Evolutionary conservation across 805 yeast genomes (phyloP).

Genomic region (Candida piceae): DNA sequence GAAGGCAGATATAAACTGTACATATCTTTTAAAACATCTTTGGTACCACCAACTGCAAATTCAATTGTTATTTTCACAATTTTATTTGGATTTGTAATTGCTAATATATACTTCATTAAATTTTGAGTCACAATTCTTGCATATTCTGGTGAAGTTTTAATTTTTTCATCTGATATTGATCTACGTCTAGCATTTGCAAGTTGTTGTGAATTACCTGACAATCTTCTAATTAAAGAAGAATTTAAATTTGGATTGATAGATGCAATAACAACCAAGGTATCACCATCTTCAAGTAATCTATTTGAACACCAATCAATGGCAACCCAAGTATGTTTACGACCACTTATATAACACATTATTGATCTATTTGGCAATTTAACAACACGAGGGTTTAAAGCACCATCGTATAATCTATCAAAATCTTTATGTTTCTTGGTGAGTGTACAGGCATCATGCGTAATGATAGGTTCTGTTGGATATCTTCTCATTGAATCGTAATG

Average conservation of each 20-base stretch:
- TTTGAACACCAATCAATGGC: constrained; percentile 66
- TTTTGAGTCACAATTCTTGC: constrained; percentile 41
- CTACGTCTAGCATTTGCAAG: constrained; percentile 4
- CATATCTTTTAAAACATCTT: constrained; percentile 53
- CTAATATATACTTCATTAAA: constrained; percentile 48
- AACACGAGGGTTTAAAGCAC: constrained; percentile 27
- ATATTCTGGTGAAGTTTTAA: constrained; percentile 42
- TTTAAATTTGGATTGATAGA: constrained; percentile 34
- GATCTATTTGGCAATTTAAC: constrained; percentile 46
- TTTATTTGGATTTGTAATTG: constrained; percentile 39
- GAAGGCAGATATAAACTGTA: constrained; percentile 58
- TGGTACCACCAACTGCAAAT: constrained; percentile 53
- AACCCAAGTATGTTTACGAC: constrained; percentile 78
- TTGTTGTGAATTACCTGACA: constrained; percentile 11
- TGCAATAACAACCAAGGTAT: constrained; percentile 58
- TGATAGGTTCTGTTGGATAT: constrained; percentile 34
- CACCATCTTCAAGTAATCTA: constrained; percentile 56
- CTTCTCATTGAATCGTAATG: constrained; percentile 9
- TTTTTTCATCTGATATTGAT: constrained; percentile 28
- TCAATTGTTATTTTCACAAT: constrained; percentile 55
- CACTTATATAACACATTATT: constrained; percentile 61
- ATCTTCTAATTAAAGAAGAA: constrained; percentile 19
- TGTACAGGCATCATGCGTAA: constrained; percentile 37
- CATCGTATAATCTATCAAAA: constrained; percentile 42
- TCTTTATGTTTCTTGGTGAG: constrained; percentile 42